Base-by-base conservation (phyloP, 2,329 filamentous ascomycete genomes). In the Pseudogymnoascus pannorum region DNA sequence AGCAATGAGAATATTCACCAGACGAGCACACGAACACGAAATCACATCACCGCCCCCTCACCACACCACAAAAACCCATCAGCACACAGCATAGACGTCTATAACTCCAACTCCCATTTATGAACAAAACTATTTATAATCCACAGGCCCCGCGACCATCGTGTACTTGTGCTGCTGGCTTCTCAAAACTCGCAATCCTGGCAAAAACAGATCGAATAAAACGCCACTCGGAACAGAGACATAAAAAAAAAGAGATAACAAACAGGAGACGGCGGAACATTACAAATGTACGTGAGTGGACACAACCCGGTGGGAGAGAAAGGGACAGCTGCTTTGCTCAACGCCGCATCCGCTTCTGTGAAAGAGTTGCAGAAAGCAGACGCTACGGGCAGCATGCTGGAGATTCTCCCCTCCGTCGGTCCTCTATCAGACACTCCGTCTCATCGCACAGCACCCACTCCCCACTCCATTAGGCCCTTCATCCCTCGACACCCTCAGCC, bases 121-220 rank as follows among this genome's bases (percentile, higher is more conserved):
- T 51, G 44, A 51, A 51, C 44, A 51, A 51, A 51, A 51, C 44
- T 51, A 51, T 51, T 51, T 51, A 51, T 51, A 51, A 51, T 31
- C 44, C 44, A 51, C 44, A 51, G 44, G 44, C 44, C 44, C 44
- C 44, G 44, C 44, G 44, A 51, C 44, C 44, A 51, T 51, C 44
- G 44, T 51, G 44, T 51, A 51, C 44, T 51, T 51, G 44, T 51
- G 44, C 44, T 51, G 44, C 44, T 51, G 44, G 44, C 44, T 51
- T 2, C 44, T 51, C 44, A 16, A 29, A 51, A 51, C 44, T 29
- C 44, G 44, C 44, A 51, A 51, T 51, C 44, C 44, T 24, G 8
- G n/a, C 24, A 29, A 51, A 51, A 29, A n/a, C 16, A 29, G 7
- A 18, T 4, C 11, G 6, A 20, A 38, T 22, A 22, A 44, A 51